Conservation (phyloP, 2,329 filamentous ascomycete genomes). For the Chaetomium sp. region DNA sequence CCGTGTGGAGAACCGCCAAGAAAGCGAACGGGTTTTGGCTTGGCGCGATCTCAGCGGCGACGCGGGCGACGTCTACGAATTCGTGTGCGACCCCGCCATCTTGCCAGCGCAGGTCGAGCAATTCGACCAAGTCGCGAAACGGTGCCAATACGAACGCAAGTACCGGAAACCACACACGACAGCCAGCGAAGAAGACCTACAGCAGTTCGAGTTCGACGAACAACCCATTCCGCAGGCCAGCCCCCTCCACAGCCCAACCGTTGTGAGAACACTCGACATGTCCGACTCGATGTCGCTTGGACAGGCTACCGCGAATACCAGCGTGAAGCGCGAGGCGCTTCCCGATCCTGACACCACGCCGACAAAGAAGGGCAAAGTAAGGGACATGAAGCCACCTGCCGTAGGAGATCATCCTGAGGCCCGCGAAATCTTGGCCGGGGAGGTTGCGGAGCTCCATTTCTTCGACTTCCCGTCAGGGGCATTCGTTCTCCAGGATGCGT, state of each 20-base stretch:
- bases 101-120: slow-evolving; percentile 64
- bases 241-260: slow-evolving; percentile 52
- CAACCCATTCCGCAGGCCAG: slow-evolving; percentile 59
- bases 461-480: slow-evolving; percentile 85
- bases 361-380: slow-evolving; percentile 26
- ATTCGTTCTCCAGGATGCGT: slow-evolving; percentile 72
- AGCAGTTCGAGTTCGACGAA: slow-evolving; percentile 71
- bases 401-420: slow-evolving; percentile 62
- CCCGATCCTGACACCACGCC: slow-evolving; percentile 12
- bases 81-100: slow-evolving; percentile 78
- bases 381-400: slow-evolving; percentile 40
- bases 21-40: slow-evolving; percentile 78
- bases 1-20: slow-evolving; percentile 72
- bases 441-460: slow-evolving; percentile 80
- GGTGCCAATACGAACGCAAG: slow-evolving; percentile 98
- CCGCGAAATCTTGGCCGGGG: slow-evolving; percentile 65
- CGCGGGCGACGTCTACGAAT: slow-evolving; percentile 92
- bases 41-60: slow-evolving; percentile 96
- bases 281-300: slow-evolving; percentile 51
- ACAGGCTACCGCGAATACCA: slow-evolving; percentile 40
- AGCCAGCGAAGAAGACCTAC: slow-evolving; percentile 73
- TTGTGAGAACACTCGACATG: slow-evolving; percentile 50
- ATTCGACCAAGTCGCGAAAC: slow-evolving; percentile 75
- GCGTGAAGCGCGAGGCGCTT: slow-evolving; percentile 37
- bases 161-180: slow-evolving; percentile 73